Conservation (phyloP, 2,329 filamentous ascomycete genomes). For the Nemania abortiva region DNA sequence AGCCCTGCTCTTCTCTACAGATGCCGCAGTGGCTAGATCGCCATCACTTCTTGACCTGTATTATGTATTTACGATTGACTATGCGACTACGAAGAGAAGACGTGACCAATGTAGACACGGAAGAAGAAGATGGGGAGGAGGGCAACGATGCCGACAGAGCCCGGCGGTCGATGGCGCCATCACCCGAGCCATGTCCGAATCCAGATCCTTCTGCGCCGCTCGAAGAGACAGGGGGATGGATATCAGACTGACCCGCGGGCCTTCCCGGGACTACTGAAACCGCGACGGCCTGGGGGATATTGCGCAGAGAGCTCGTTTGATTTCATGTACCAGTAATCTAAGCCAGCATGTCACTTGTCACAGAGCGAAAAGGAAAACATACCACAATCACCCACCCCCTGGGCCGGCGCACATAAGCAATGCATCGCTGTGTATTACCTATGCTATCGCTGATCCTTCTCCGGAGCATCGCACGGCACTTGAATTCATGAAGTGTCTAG, state of each 20-base stretch:
- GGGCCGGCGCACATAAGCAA: not conserved
- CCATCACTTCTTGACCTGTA: not conserved
- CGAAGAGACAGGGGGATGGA: slow-evolving; percentile 16
- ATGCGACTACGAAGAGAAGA: slow-evolving; percentile 14
- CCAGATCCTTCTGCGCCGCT: slow-evolving; percentile 28
- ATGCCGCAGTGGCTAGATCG: slow-evolving; percentile 1
- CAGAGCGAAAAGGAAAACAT: not conserved
- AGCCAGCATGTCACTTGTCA: not conserved
- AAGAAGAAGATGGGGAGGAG: not conserved
- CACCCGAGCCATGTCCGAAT: slow-evolving; percentile 43
- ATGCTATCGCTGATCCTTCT: not conserved
- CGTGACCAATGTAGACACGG: not conserved
- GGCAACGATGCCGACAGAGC: slow-evolving; percentile 34
- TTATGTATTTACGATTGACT: slow-evolving; percentile 14
- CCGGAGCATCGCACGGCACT: not conserved
- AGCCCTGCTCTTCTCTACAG: slow-evolving; percentile 6
- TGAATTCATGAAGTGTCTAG: not conserved
- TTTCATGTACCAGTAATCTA: not conserved
- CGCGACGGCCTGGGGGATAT: no score
- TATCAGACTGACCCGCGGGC: not conserved
- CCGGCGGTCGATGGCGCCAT: slow-evolving; percentile 43
- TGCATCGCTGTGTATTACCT: not conserved
- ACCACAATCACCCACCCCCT: not conserved
- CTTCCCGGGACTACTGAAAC: not conserved
- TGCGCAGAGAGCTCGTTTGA: not conserved